A percentile compares a stretch with the other conserved stretches of the same genome.
These are phyloP conservation scores for Sclerotinia subarctica DNA, from an alignment of 2,329 filamentous ascomycete species.

Conservation along the genomic window DNA sequence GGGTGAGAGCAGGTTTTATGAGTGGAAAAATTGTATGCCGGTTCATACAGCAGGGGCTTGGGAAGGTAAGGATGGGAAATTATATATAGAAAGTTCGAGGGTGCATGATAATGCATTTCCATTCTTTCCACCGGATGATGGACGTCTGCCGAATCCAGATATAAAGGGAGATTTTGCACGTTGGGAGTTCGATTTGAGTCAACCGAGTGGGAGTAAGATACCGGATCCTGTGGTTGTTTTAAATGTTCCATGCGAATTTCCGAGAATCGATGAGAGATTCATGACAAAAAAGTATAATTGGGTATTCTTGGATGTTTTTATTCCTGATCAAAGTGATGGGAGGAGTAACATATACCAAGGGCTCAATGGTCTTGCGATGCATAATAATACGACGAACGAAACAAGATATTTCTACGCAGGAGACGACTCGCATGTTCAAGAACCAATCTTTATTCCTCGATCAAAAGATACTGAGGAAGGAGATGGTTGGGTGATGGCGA, in stretches of 20 bases:
- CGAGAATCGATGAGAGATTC: conserved; percentile 46
- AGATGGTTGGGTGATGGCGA: conserved; percentile 35
- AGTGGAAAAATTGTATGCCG: conserved; percentile 9
- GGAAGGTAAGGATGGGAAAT: conserved; percentile 37
- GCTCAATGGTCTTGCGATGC: conserved; percentile 24
- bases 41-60: conserved; percentile 40
- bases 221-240: conserved; percentile 37
- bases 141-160: conserved; percentile 35
- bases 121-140: conserved; percentile 39
- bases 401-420: conserved; percentile 40
- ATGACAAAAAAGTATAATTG: conserved; percentile 41
- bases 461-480: conserved; percentile 37
- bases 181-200: conserved; percentile 42
- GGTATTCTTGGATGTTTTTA: conserved; percentile 43
- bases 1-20: conserved; percentile 7
- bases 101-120: conserved; percentile 42
- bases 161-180: conserved; percentile 42
- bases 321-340: conserved; percentile 37
- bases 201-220: conserved; percentile 33
- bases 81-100: conserved; percentile 41
- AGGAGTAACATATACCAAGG: conserved; percentile 35
- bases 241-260: conserved; percentile 44
- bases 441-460: conserved; percentile 52
- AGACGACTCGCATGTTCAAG: conserved; percentile 47
- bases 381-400: conserved; percentile 19